Evolutionary conservation across 140 eudicot genomes (phyloP).

Genomic region (Senecio squalidus): DNA sequence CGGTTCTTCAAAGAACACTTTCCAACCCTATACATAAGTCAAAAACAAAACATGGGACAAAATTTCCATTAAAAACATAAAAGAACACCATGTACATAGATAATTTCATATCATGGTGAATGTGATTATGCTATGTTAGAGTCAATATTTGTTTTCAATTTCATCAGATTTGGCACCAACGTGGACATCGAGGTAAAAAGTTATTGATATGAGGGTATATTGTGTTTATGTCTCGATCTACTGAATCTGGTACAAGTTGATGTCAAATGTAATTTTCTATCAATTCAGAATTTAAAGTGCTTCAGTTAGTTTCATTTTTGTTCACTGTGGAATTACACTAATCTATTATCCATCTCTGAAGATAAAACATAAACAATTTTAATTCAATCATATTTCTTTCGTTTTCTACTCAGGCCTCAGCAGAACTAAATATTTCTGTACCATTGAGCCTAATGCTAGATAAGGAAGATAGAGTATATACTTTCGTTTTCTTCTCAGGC

Average conservation of each 20-base stretch:
- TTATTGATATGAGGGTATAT: constrained; percentile 1
- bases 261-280: constrained; percentile 5
- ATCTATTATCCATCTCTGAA: not conserved
- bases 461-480: constrained; percentile 2
- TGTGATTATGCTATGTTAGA: not conserved
- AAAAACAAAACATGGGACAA: not conserved
- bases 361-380: not conserved
- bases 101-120: not conserved
- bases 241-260: not conserved
- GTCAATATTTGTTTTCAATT: not conserved
- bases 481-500: not conserved
- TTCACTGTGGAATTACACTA: not conserved
- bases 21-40: constrained; percentile 74
- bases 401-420: not conserved
- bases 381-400: not conserved
- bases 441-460: not conserved
- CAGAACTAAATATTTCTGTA: not conserved
- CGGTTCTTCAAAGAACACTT: constrained; percentile 95
- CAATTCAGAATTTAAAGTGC: not conserved
- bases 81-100: not conserved
- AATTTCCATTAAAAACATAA: not conserved
- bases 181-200: not conserved
- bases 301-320: not conserved
- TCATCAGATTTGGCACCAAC: not conserved
- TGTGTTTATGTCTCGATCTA: constrained; percentile 5